Percentiles rank a stretch among this genome's conserved stretches.
These are phyloP conservation scores for Pichia sp. DNA, from an alignment of 1,139 yeast species.

Conservation along the genomic window DNA sequence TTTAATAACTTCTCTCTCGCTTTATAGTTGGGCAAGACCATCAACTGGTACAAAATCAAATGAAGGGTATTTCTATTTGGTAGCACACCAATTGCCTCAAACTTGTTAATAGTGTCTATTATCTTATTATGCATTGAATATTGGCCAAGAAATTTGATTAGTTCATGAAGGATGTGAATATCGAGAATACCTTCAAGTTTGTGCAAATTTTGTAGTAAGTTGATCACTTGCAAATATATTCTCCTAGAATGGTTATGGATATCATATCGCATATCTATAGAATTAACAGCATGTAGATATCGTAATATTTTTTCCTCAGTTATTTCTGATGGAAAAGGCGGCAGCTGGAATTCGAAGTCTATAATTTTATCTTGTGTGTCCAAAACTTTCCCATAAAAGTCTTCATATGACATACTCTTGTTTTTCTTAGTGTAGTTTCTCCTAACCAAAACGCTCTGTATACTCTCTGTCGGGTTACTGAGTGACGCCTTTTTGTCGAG, in stretches of 20 bases:
- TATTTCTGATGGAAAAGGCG: conserved; percentile 4
- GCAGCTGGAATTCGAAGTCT: conserved; percentile 3
- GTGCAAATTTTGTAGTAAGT: conserved; percentile 1
- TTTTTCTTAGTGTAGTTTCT: background rate
- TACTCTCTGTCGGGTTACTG: no score
- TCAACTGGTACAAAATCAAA: conserved; percentile 5
- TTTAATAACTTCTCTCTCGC: conserved; percentile 2
- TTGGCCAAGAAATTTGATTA: conserved; percentile 7
- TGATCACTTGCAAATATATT: conserved; percentile 1
- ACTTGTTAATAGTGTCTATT: conserved; percentile 3
- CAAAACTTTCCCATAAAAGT: conserved; percentile 2
- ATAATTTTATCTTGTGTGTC: background rate
- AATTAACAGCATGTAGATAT: conserved; percentile 5
- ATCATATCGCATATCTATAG: conserved; percentile 4
- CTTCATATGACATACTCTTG: background rate
- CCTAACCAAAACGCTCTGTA: no score
- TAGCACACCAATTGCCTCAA: conserved; percentile 7
- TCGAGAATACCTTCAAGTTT: conserved; percentile 9
- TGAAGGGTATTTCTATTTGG: conserved; percentile 11
- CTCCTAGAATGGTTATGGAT: conserved; percentile 1
- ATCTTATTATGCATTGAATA: background rate
- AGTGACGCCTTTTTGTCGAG: no score
- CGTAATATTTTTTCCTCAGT: background rate
- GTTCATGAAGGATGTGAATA: conserved; percentile 7
- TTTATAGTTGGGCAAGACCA: background rate